Conservation (phyloP, 148 eudicot species). For the Fallopia convolvulus region DNA sequence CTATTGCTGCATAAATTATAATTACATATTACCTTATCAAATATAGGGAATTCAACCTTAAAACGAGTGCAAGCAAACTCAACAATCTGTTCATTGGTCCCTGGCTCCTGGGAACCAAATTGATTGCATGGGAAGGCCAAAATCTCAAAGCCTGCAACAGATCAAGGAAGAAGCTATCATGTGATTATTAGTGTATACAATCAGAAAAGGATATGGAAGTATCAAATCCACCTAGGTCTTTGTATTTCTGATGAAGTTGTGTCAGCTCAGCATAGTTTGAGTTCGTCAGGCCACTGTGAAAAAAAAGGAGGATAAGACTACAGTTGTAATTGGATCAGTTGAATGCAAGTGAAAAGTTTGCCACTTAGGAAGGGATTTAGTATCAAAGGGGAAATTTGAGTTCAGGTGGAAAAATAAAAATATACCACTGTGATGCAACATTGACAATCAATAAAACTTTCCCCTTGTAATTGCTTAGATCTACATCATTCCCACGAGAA, state of each 20-base stretch:
- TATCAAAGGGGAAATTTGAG: neutral
- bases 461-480: slow-evolving; percentile 60
- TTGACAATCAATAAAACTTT: slow-evolving; percentile 63
- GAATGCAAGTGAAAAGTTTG: neutral
- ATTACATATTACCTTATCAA: slow-evolving; percentile 36
- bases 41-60: slow-evolving; percentile 60
- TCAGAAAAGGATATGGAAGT: neutral
- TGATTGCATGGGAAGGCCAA: slow-evolving; percentile 75
- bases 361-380: neutral
- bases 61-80: slow-evolving; percentile 65
- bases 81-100: slow-evolving; percentile 46
- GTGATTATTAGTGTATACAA: neutral
- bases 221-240: slow-evolving; percentile 40
- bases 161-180: no score
- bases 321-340: no score
- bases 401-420: slow-evolving; percentile 18
- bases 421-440: slow-evolving; percentile 68
- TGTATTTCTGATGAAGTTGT: slow-evolving; percentile 47
- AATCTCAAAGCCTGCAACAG: slow-evolving; percentile 43
- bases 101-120: slow-evolving; percentile 60
- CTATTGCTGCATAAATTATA: neutral
- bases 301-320: no score
- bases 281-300: slow-evolving; percentile 49
- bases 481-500: slow-evolving; percentile 57
- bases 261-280: slow-evolving; percentile 56